Percentiles rank a stretch among this genome's conserved stretches.
Evolutionary conservation across 169 alveolate genomes (phyloP).

Genomic region (Eimeria praecox): DNA sequence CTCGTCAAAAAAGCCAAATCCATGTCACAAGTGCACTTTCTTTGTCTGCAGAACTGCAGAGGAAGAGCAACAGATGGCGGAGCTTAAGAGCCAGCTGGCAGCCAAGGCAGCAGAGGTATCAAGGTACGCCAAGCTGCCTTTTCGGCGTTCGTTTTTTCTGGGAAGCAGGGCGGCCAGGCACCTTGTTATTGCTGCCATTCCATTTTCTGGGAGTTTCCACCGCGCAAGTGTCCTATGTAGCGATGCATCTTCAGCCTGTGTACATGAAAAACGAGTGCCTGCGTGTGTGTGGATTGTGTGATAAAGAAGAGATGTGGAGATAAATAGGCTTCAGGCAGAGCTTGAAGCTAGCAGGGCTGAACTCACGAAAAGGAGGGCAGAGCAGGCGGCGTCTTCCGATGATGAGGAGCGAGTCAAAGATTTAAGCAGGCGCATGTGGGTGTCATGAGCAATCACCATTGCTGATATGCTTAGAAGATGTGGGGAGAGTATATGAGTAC

Average conservation of each 20-base stretch:
- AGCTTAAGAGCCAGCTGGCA: slow-evolving; percentile 30
- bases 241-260: neutral
- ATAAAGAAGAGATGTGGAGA: slow-evolving; percentile 26
- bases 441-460: neutral
- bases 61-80: slow-evolving; percentile 18
- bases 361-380: neutral
- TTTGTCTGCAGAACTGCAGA: slow-evolving; percentile 8
- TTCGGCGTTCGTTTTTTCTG: neutral
- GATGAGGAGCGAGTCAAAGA: slow-evolving; percentile 13
- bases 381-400: slow-evolving; percentile 3
- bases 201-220: neutral
- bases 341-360: neutral
- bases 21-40: neutral
- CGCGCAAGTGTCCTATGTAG: neutral
- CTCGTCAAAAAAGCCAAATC: neutral
- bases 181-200: neutral
- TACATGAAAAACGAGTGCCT: neutral
- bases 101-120: slow-evolving; percentile 30
- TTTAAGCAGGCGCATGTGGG: slow-evolving; percentile 17
- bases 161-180: neutral
- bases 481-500: neutral
- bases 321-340: slow-evolving; percentile 24
- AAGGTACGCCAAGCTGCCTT: slow-evolving; percentile 5
- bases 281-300: neutral
- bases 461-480: neutral